A percentile compares a stretch with the other conserved stretches of the same genome.
phyloP scores from a whole-genome alignment of 2,329 filamentous ascomycete species.

The Tolypocladium capitatum region DNA sequence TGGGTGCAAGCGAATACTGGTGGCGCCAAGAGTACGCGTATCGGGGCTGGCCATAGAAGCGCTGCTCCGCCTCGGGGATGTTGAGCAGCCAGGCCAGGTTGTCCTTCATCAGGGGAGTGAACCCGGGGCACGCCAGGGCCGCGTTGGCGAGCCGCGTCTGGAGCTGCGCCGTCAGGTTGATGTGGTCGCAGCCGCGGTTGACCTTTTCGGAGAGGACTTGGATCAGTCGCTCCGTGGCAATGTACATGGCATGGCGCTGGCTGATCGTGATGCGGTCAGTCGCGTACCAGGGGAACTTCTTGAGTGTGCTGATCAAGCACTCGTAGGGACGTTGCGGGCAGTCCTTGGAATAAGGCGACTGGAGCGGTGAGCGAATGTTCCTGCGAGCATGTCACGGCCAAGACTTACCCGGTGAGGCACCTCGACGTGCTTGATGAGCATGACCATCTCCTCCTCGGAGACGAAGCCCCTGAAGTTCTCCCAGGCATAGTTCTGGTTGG shows the following conservation, averaged over 20 bases:
- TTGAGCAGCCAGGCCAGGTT: slow-evolving; percentile 34
- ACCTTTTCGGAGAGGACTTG: slow-evolving; percentile 29
- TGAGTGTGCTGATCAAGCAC: slow-evolving; percentile 49
- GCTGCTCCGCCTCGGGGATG: slow-evolving; percentile 21
- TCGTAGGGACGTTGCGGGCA: slow-evolving; percentile 54
- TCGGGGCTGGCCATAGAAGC: slow-evolving; percentile 32
- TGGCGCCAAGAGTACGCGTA: slow-evolving; percentile 36
- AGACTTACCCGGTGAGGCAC: slow-evolving; percentile 44
- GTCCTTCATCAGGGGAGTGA: slow-evolving; percentile 48
- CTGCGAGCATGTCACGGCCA: not conserved
- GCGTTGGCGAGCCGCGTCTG: slow-evolving; percentile 37
- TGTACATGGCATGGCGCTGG: slow-evolving; percentile 40
- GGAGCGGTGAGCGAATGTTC: slow-evolving; percentile 1
- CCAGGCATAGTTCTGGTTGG: slow-evolving; percentile 27
- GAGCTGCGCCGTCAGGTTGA: slow-evolving; percentile 38
- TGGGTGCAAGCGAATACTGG: slow-evolving; percentile 37
- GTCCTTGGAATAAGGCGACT: slow-evolving; percentile 47
- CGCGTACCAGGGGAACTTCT: slow-evolving; percentile 50
- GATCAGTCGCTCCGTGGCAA: slow-evolving; percentile 36
- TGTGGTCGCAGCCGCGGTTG: slow-evolving; percentile 20
- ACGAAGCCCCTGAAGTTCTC: slow-evolving; percentile 47
- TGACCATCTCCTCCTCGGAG: slow-evolving; percentile 47
- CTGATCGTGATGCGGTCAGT: slow-evolving; percentile 42
- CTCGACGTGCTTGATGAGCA: slow-evolving; percentile 52
- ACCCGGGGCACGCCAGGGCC: slow-evolving; percentile 45